A percentile compares a stretch with the other conserved stretches of the same genome.
Evolutionary conservation across 2,329 filamentous ascomycete genomes (phyloP).

Genomic region (Talaromyces rugulosus): DNA sequence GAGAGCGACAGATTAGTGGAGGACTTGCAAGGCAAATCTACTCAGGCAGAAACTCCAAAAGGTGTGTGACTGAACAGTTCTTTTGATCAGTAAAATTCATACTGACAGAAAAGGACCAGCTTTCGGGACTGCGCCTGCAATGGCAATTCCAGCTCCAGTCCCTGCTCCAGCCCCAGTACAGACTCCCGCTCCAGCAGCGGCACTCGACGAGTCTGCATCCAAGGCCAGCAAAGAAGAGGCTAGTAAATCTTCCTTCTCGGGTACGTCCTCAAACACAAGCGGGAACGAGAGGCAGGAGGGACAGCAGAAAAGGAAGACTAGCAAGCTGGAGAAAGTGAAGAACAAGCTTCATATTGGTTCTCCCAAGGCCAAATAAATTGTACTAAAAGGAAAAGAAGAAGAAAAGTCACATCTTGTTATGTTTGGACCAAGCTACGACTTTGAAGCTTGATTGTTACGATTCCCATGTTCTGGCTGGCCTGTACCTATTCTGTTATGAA

Average conservation of each 20-base stretch:
- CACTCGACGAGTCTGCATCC: background rate
- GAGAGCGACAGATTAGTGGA: conserved; percentile 9
- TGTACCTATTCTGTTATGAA: background rate
- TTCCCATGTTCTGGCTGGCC: background rate
- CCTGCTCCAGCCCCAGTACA: background rate
- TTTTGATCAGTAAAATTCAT: background rate
- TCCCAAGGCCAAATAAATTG: background rate
- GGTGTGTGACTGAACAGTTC: background rate
- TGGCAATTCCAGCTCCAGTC: background rate
- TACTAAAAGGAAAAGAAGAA: background rate
- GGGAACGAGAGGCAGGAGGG: background rate
- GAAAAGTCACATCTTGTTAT: background rate
- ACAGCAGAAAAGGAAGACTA: conserved; percentile 4
- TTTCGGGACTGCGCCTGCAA: background rate
- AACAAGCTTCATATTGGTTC: conserved; percentile 29
- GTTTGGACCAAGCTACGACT: background rate
- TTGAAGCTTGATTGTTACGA: background rate
- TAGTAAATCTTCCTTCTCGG: conserved; percentile 5
- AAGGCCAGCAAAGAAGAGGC: background rate
- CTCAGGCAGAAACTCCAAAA: background rate
- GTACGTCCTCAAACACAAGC: conserved; percentile 1
- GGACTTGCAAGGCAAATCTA: background rate
- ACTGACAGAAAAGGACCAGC: background rate
- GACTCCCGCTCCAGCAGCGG: background rate
- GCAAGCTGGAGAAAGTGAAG: conserved; percentile 23